Evolutionary conservation across 2,329 filamentous ascomycete species (phyloP), one percentile per base, ranked within the genome.

Genomic region (Penicillium freii): DNA sequence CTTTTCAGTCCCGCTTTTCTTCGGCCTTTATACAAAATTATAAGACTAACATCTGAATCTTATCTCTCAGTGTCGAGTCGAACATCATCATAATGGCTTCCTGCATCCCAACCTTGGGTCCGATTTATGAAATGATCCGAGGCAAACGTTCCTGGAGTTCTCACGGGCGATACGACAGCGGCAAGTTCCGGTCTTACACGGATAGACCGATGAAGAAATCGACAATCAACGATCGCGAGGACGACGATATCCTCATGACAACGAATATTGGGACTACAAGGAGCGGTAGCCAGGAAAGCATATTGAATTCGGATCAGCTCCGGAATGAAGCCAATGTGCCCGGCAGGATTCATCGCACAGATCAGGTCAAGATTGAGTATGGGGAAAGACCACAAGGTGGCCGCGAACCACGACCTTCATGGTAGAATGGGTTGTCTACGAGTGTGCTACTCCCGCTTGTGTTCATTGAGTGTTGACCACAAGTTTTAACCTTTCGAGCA

Each of bases 41-140:
- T 27, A n/a, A 27, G 15, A n/a, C 34, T 39, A 5, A 49, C 3
- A 17, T 10, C 6, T 25, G 27, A 21, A 8, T n/a, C 11, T 7
- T 7, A 17, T 55, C 21, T 40, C 4, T 17, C 19, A 68, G 69
- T 44, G 61, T 74, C 51, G 72, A 74, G 62, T 67, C 66, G 11
- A 69, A 73, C 54, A 62, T 69, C 36, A 62, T 73, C 59, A 69
- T 75, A 44, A 69, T 74, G 45, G 71, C 71, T 11, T 67, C 70
- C 4, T 74, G 72, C 61, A 74, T 75, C 39, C 72, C 72, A 9
- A 73, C 69, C 33, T 62, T 75, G 1, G 64, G 64, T 21, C 72
- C 72, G 2, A 56, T 74, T 1, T 59, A 72, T 43, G 75, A 74
- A 47, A 53, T 68, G 1, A 52, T 65, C 21, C 59, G 62, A 21